phyloP scores from a whole-genome alignment of 2,329 filamentous ascomycete species.

The Trichoderma citrinoviride region DNA sequence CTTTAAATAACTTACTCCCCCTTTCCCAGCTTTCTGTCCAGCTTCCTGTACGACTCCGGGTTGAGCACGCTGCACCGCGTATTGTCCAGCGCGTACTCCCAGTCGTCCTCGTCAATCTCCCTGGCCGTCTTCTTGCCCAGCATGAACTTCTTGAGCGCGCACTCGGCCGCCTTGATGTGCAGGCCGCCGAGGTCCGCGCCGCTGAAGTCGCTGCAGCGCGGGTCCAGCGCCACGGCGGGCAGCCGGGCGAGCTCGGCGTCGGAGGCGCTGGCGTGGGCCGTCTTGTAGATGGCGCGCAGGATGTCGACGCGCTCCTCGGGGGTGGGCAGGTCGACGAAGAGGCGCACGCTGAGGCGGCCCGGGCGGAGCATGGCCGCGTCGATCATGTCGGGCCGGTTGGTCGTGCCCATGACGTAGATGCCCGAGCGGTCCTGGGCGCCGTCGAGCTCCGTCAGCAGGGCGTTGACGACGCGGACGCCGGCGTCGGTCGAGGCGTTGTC shows the following conservation, averaged over 20 bases:
- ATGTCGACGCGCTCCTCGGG: slow-evolving; percentile 82
- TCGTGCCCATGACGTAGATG: slow-evolving; percentile 92
- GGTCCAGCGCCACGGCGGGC: slow-evolving; percentile 62
- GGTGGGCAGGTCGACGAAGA: slow-evolving; percentile 85
- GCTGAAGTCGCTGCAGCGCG: slow-evolving; percentile 72
- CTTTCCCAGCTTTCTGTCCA: slow-evolving; percentile 36
- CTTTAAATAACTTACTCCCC: slow-evolving; percentile 34
- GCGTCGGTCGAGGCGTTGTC: slow-evolving; percentile 78
- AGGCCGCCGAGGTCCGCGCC: slow-evolving; percentile 58
- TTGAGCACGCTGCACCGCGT: slow-evolving; percentile 51
- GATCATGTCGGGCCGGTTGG: slow-evolving; percentile 94
- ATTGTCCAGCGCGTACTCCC: slow-evolving; percentile 50
- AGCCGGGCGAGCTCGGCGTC: slow-evolving; percentile 54
- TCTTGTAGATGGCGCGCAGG: slow-evolving; percentile 63
- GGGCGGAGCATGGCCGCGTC: slow-evolving; percentile 93
- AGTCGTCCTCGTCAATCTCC: slow-evolving; percentile 43
- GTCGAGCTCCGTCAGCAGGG: slow-evolving; percentile 89
- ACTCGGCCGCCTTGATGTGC: slow-evolving; percentile 50
- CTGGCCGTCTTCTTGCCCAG: slow-evolving; percentile 28
- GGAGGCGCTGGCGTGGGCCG: slow-evolving; percentile 35
- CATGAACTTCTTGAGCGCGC: slow-evolving; percentile 45
- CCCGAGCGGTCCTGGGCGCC: slow-evolving; percentile 76
- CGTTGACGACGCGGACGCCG: slow-evolving; percentile 87
- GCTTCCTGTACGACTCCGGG: slow-evolving; percentile 42
- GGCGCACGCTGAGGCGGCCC: slow-evolving; percentile 79